Base-by-base conservation (phyloP, 2,329 filamentous ascomycete species). In the Pezicula radicicola region DNA sequence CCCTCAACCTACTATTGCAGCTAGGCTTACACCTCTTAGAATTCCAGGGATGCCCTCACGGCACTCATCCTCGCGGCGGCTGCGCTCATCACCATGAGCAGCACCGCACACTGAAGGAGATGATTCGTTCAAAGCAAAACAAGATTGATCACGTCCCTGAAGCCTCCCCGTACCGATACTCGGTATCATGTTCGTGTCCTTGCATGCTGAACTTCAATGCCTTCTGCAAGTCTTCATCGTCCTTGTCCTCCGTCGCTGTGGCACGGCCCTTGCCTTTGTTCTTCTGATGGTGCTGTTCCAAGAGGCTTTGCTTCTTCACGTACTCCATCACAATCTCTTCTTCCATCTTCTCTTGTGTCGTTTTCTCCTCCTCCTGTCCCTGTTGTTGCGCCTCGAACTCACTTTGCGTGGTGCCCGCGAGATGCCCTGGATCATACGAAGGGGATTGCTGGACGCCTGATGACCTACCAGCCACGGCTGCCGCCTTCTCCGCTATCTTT, bases 261-360 rank as follows among this genome's bases (percentile, higher is more conserved):
- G 65, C 62, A 50, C 64, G 63, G 58, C 63, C 55, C 36, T 53
- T 61, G 41, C 46, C 50, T 49, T 52, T 52, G 50, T 19, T 19
- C 28, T 19, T 19, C 28, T 47, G 45, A 57, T 72, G 67, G 65
- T 84, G 76, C 58, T 84, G 83, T 69, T 91, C 88, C 1, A 80
- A 77, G 40, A 89, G 64, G 64, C 85, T 89, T 71, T 90, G 86
- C 72, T 83, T 86, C 74, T 86, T 87, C 48, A 90, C 77, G 65
- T 88, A 90, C 62, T 90, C 86, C 66, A 91, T 68, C 12, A 91
- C 80, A 52, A 88, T 81, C 52, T 89, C 80, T 65, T 91, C 87
- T 63, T 91, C 87, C 0, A 75, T 79, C 60, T 68, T 74, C 49
- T 72, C 66, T 27, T 66, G 46, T 43, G 36, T 44, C 19, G 51